These are phyloP conservation scores for Pestalotiopsis sp. DNA, from an alignment of 2,329 filamentous ascomycete genomes.

Conservation along the genomic window DNA sequence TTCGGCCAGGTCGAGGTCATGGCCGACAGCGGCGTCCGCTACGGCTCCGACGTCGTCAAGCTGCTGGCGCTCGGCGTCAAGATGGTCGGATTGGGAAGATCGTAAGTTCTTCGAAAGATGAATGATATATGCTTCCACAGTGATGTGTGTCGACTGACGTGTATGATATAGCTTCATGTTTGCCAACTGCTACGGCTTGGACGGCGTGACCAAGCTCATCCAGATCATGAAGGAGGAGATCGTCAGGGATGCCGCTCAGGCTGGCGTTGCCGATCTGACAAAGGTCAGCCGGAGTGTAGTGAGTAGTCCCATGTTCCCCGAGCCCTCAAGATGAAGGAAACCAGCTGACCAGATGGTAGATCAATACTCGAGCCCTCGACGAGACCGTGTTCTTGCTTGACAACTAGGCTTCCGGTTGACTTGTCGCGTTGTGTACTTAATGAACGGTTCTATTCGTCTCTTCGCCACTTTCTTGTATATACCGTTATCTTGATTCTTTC, in stretches of 20 bases:
- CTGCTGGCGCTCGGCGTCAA: slow-evolving; percentile 41
- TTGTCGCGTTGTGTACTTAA: too few species aligned
- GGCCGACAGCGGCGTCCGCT: slow-evolving; percentile 41
- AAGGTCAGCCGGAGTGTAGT: slow-evolving; percentile 21
- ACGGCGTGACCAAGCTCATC: slow-evolving; percentile 49
- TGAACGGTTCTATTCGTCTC: too few species aligned
- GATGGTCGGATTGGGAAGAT: slow-evolving; percentile 45
- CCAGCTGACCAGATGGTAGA: background rate
- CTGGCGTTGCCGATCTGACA: slow-evolving; percentile 30
- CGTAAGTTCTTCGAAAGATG: slow-evolving; percentile 17
- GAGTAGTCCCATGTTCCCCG: background rate
- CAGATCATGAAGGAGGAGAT: slow-evolving; percentile 52
- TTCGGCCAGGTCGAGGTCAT: slow-evolving; percentile 38
- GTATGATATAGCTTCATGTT: slow-evolving; percentile 42
- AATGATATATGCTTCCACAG: too few species aligned
- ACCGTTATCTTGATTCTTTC: too few species aligned
- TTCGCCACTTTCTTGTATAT: background rate
- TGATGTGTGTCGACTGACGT: background rate
- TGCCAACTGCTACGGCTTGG: slow-evolving; percentile 50
- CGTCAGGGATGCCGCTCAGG: slow-evolving; percentile 35
- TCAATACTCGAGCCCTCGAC: slow-evolving; percentile 14
- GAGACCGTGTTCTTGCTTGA: slow-evolving; percentile 13
- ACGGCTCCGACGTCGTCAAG: slow-evolving; percentile 43
- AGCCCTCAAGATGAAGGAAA: background rate
- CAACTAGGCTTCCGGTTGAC: background rate